Evolutionary conservation across 805 yeast species (phyloP).

Genomic region (Priceomyces haplophilus): DNA sequence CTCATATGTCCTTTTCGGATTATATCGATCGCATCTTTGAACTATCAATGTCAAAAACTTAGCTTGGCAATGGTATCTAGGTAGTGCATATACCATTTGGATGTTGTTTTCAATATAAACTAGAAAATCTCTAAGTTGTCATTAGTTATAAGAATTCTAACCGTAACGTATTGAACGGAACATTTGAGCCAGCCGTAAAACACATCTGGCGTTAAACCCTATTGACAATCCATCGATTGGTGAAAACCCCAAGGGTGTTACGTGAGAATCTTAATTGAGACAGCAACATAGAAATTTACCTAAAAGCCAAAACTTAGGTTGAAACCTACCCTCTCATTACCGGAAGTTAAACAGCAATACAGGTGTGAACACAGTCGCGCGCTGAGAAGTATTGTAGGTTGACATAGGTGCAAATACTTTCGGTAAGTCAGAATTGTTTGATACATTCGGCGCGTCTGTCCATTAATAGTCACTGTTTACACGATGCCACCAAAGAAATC

Average conservation of each 20-base stretch:
- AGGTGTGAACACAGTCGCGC: too few species aligned
- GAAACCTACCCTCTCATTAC: too few species aligned
- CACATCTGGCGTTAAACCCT: not conserved
- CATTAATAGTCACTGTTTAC: not conserved
- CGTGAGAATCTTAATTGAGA: too few species aligned
- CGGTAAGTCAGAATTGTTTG: not conserved
- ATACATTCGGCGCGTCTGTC: not conserved
- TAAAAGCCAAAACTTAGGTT: too few species aligned
- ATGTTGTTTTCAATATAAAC: not conserved
- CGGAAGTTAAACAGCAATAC: too few species aligned
- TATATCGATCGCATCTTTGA: too few species aligned
- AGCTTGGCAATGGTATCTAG: too few species aligned
- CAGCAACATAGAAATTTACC: too few species aligned
- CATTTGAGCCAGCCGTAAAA: not conserved
- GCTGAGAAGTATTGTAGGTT: not conserved
- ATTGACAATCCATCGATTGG: not conserved
- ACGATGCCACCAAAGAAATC: constrained; percentile 34
- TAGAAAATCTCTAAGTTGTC: not conserved
- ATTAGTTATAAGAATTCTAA: not conserved
- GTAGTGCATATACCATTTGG: not conserved
- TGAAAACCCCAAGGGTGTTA: too few species aligned
- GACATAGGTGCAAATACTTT: not conserved
- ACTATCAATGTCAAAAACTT: too few species aligned
- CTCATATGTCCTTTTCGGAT: too few species aligned
- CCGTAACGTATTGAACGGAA: not conserved